Conservation (phyloP, 1,284 basidiomycete species). For the Ganoderma resinaceum region DNA sequence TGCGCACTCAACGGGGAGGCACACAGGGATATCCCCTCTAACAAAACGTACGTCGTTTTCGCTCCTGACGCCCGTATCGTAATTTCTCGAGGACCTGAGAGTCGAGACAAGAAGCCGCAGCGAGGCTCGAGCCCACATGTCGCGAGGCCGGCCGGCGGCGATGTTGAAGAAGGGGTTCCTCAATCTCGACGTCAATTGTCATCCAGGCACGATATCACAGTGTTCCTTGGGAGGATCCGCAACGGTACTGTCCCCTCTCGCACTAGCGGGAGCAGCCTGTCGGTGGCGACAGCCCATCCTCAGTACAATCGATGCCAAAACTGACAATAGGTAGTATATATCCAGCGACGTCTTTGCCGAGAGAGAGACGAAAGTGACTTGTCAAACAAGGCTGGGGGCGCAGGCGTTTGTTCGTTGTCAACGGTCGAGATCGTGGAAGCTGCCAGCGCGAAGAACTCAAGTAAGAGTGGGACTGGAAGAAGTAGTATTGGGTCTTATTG, state of each 20-base stretch:
- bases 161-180: not conserved
- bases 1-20: too few relatives aligned
- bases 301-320: not conserved
- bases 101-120: not conserved
- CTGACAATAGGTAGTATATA: not conserved
- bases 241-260: not conserved
- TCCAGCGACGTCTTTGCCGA: not conserved
- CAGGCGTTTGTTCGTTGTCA: not conserved
- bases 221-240: constrained; percentile 9
- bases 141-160: not conserved
- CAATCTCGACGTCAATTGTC: constrained; percentile 2
- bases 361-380: not conserved
- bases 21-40: too few relatives aligned
- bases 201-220: constrained; percentile 8
- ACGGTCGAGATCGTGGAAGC: constrained; percentile 2
- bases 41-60: too few relatives aligned
- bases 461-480: not conserved
- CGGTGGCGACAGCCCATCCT: not conserved
- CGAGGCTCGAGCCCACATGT: not conserved
- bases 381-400: constrained; percentile 2
- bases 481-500: not conserved
- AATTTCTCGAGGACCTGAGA: not conserved
- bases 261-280: not conserved
- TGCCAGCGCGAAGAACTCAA: not conserved
- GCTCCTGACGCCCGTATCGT: too few relatives aligned